Conservation (phyloP, 352 stramenopile genomes). For the Phytophthora nicotianae region DNA sequence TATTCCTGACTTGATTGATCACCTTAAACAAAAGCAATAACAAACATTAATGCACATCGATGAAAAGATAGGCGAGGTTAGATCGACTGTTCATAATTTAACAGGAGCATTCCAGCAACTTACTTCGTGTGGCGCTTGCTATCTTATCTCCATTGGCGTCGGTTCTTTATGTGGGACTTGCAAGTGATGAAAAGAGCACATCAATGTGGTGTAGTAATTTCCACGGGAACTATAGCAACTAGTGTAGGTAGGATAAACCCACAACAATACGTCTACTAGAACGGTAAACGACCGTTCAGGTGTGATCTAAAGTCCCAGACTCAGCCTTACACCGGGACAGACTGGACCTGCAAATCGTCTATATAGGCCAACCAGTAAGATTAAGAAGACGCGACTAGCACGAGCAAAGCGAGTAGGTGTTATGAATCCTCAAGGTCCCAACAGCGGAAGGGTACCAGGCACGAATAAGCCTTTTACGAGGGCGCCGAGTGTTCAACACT, state of each 20-base stretch:
- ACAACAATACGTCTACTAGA: background rate
- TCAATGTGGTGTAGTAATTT: background rate
- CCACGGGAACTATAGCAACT: background rate
- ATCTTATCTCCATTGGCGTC: too few relatives aligned
- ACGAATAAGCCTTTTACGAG: background rate
- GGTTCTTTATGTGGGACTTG: too few relatives aligned
- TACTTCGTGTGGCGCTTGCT: too few relatives aligned
- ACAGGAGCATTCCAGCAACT: too few relatives aligned
- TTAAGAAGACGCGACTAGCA: background rate
- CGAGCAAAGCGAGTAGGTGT: background rate
- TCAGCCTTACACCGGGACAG: background rate
- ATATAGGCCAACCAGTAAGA: background rate
- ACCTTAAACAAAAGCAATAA: too few relatives aligned
- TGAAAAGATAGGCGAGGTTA: too few relatives aligned
- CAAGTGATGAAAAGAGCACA: too few relatives aligned
- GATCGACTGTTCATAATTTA: too few relatives aligned
- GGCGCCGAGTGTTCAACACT: background rate
- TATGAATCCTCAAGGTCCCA: background rate
- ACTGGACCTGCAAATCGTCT: background rate
- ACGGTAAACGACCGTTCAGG: background rate
- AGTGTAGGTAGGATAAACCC: background rate
- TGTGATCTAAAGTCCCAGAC: background rate
- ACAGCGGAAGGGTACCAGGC: background rate
- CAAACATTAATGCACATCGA: too few relatives aligned
- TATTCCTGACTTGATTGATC: too few relatives aligned